Evolutionary conservation across 805 yeast species (phyloP).

Genomic region (Candida vartiovaarae): DNA sequence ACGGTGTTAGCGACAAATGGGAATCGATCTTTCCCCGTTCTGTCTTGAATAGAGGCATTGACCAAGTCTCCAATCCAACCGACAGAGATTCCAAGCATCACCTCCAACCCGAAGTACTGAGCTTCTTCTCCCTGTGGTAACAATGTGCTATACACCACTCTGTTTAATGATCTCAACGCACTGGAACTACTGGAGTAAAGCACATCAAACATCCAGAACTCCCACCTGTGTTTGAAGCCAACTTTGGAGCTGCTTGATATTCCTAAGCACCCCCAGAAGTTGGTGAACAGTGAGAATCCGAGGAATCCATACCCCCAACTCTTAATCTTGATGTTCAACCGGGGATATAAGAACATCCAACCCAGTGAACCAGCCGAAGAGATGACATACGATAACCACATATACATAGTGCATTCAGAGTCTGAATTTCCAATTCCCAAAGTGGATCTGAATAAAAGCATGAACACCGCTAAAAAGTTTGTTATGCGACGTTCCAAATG

Average conservation of each 20-base stretch:
- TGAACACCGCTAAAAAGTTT: conserved; percentile 31
- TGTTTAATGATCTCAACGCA: conserved; percentile 30
- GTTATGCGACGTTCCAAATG: conserved; percentile 33
- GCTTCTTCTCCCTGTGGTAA: conserved; percentile 37
- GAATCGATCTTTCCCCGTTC: conserved; percentile 29
- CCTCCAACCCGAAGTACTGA: conserved; percentile 35
- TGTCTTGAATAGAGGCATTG: conserved; percentile 33
- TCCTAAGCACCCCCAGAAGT: conserved; percentile 35
- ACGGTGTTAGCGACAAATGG: conserved; percentile 33
- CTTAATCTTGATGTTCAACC: conserved; percentile 23
- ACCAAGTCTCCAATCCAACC: conserved; percentile 36
- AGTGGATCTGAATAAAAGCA: conserved; percentile 32
- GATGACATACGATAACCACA: conserved; percentile 30
- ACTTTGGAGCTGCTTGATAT: conserved; percentile 22
- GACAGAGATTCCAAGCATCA: conserved; percentile 33
- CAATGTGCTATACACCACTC: conserved; percentile 31
- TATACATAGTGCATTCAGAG: conserved; percentile 32
- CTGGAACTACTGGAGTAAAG: conserved; percentile 30
- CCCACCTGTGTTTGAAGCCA: conserved; percentile 37
- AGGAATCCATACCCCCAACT: conserved; percentile 32
- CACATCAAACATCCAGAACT: conserved; percentile 35
- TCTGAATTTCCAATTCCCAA: conserved; percentile 33
- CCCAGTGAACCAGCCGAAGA: conserved; percentile 29
- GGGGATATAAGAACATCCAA: conserved; percentile 33
- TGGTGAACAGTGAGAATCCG: conserved; percentile 25